Base-by-base conservation (phyloP, 148 eudicot genomes). In the Linanthus parryae region DNA sequence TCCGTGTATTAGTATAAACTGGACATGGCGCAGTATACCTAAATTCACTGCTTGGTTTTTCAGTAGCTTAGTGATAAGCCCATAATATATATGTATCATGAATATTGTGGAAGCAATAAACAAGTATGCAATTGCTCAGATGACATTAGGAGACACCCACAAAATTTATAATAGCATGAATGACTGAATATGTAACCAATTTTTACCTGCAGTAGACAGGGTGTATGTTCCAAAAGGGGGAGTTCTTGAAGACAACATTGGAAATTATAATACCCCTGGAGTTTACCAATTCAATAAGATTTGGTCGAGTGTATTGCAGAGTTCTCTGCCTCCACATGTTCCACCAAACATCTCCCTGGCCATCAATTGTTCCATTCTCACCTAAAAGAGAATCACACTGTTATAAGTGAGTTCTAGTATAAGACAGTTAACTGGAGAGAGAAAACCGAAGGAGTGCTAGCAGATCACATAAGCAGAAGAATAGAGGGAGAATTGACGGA, bases 281-380 rank as follows among this genome's bases (percentile, higher is more conserved):
- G 67, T 82, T 56, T 82, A 82, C 72, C 42, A 94, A 71, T 48
- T 94, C 99, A 27, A 94, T 26, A 65, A 94, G 96, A 79, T 74
- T 76, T 2, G 99, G 99, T 56, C 99, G 68, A 18, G 99, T 94
- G 52, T 67, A 76, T 61, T 52, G 74, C 16, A 94, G 88, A 24
- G 88, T 88, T 55, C 78, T 74, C 36, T 61, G 77, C 62, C 88
- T 71, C 99, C 99, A 88, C 88, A 94, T 82, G 71, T 84, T 68
- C 99, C 99, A 94, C 99, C 99, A 94, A 36, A 82, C 85, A 45
- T 52, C 88, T 56, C 99, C 99, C 70, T 88, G 96, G 39, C 99
- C 99, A 70, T 94, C 99, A 54, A 94, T 78, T 14, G 91, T 94
- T 61, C 99, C 99, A 64, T 88, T 88, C 59, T 94, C 96, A 36